These are phyloP conservation scores for Trypanosoma rangeli DNA, from an alignment of 208 protist species.

Conservation along the genomic window DNA sequence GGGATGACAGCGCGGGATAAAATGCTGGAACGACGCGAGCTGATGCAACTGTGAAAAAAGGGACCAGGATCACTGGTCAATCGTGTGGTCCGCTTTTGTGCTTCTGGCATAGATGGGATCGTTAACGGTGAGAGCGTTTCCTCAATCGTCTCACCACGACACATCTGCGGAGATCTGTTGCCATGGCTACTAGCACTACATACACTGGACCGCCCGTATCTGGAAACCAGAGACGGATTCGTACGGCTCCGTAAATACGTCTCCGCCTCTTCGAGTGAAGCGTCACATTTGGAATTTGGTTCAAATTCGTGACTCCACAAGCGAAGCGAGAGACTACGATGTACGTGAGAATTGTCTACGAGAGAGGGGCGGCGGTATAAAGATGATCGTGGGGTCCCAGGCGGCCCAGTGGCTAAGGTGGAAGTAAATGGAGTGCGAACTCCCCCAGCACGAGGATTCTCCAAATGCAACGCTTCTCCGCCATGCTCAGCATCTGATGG, in stretches of 20 bases:
- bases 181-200: not conserved
- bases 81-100: not conserved
- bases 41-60: not conserved
- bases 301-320: conserved; percentile 10
- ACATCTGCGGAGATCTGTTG: conserved; percentile 7
- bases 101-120: not conserved
- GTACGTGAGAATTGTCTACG: not conserved
- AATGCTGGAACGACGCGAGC: conserved; percentile 10
- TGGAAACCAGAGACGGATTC: not conserved
- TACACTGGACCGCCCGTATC: not conserved
- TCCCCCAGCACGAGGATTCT: conserved; percentile 9
- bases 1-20: not conserved
- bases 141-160: conserved; percentile 18
- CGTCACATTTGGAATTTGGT: not conserved
- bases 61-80: not conserved
- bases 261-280: not conserved
- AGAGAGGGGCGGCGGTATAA: not conserved
- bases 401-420: not conserved
- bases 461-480: not conserved
- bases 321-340: not conserved
- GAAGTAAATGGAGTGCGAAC: not conserved
- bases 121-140: not conserved
- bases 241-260: conserved; percentile 1
- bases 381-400: not conserved
- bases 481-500: not conserved